These are phyloP conservation scores for Rhodotorula glutinis DNA, from an alignment of 1,284 basidiomycete genomes.

Conservation along the genomic window DNA sequence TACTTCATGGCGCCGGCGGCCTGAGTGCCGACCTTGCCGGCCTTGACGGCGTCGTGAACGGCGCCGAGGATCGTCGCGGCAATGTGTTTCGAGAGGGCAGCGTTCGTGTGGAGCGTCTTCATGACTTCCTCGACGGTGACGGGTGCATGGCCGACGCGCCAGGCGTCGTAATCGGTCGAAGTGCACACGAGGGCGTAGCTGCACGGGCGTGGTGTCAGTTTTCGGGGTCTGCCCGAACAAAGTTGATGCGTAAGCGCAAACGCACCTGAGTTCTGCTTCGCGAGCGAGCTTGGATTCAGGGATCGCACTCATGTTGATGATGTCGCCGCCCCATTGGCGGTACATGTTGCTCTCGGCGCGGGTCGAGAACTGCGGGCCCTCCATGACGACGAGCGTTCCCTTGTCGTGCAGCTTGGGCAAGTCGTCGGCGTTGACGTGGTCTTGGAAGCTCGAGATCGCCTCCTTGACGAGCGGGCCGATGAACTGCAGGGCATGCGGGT, in stretches of 20 bases:
- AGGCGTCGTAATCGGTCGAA: constrained; percentile 55
- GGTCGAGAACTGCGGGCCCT: constrained; percentile 77
- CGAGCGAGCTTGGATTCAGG: constrained; percentile 94
- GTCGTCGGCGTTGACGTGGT: constrained; percentile 52
- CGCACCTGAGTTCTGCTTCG: constrained; percentile 86
- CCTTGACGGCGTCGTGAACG: constrained; percentile 52
- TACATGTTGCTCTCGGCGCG: constrained; percentile 95
- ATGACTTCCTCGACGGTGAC: constrained; percentile 45
- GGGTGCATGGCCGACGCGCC: constrained; percentile 74
- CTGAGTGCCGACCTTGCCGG: constrained; percentile 62
- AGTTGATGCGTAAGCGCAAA: background rate
- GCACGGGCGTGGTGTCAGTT: constrained; percentile 7
- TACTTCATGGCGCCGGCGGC: constrained; percentile 72
- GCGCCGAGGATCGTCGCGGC: constrained; percentile 31
- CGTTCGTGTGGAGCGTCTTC: constrained; percentile 71
- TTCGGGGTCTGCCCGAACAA: background rate
- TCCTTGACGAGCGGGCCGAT: constrained; percentile 64
- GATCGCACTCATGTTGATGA: constrained; percentile 84
- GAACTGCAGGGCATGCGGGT: constrained; percentile 52
- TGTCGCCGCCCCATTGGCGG: constrained; percentile 83
- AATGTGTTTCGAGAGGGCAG: constrained; percentile 55
- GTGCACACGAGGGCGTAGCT: constrained; percentile 89
- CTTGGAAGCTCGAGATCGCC: constrained; percentile 60
- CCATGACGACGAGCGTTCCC: constrained; percentile 93
- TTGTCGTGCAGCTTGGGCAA: constrained; percentile 62